Percentiles rank a stretch among this genome's conserved stretches.
phyloP scores from a whole-genome alignment of 345 rosid genomes.

The Syzygium aqueum region DNA sequence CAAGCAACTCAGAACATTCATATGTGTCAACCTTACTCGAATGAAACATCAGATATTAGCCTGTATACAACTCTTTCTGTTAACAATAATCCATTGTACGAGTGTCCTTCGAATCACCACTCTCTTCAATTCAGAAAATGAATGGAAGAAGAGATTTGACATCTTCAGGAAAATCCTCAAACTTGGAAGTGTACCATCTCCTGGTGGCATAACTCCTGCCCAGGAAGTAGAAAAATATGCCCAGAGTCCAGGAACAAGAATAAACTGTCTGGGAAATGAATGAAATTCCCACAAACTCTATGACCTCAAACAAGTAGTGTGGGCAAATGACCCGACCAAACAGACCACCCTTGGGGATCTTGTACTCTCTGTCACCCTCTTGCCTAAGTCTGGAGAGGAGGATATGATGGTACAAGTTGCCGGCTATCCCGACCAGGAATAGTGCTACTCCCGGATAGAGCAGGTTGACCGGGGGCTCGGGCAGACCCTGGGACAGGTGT shows the following conservation, averaged over 20 bases:
- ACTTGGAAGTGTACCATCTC: slow-evolving; percentile 65
- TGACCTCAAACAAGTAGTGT: slow-evolving; percentile 65
- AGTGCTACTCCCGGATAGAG: slow-evolving; percentile 31
- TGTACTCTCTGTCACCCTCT: slow-evolving; percentile 37
- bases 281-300: slow-evolving; percentile 43
- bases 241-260: slow-evolving; percentile 22
- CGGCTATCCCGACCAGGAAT: slow-evolving; percentile 45
- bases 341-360: slow-evolving; percentile 56
- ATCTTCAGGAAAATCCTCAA: slow-evolving; percentile 46
- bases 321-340: slow-evolving; percentile 59
- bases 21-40: neutral
- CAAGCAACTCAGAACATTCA: neutral
- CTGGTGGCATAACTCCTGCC: slow-evolving; percentile 63
- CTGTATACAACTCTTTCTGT: neutral
- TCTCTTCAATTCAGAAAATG: slow-evolving; percentile 19
- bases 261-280: slow-evolving; percentile 51
- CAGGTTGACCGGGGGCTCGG: slow-evolving; percentile 15
- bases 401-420: slow-evolving; percentile 73
- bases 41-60: neutral
- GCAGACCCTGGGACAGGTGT: slow-evolving; percentile 2
- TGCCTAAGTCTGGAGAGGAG: slow-evolving; percentile 51
- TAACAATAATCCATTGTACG: neutral
- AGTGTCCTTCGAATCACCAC: neutral
- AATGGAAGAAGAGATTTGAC: slow-evolving; percentile 52
- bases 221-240: slow-evolving; percentile 30